phyloP scores from a whole-genome alignment of 1,284 basidiomycete species.

The Apiotrichum mycotoxinovorans region DNA sequence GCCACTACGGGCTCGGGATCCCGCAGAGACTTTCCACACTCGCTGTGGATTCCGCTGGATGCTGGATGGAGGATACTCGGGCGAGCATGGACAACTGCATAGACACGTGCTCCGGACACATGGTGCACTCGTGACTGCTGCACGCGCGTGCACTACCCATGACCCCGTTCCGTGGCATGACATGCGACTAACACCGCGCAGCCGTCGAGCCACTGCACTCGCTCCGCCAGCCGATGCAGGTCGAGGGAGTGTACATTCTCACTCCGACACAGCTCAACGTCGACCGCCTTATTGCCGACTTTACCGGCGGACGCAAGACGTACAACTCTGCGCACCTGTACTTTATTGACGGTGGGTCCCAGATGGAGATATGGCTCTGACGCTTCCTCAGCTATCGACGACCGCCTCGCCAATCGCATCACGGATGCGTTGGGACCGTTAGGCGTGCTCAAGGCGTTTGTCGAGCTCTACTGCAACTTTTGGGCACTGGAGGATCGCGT shows the following conservation, averaged over 20 bases:
- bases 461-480: constrained; percentile 85
- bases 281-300: constrained; percentile 84
- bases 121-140: no score
- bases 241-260: constrained; percentile 81
- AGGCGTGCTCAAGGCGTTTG: constrained; percentile 60
- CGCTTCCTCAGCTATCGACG: constrained; percentile 51
- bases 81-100: no score
- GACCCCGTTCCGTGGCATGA: no score
- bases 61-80: no score
- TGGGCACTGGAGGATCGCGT: constrained; percentile 79
- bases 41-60: no score
- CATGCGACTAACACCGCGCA: constrained; percentile 26
- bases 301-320: constrained; percentile 61
- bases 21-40: no score
- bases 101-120: no score
- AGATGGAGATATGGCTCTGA: constrained; percentile 1
- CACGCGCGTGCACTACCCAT: no score
- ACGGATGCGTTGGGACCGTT: constrained; percentile 50
- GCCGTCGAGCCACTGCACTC: constrained; percentile 53
- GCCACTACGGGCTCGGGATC: no score
- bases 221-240: constrained; percentile 53
- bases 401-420: constrained; percentile 69
- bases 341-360: constrained; percentile 79
- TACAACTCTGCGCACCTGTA: constrained; percentile 89
- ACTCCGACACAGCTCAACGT: constrained; percentile 94